Evolutionary conservation across 176 grass and related monocot species (phyloP).

Genomic region (Leersia perrieri): DNA sequence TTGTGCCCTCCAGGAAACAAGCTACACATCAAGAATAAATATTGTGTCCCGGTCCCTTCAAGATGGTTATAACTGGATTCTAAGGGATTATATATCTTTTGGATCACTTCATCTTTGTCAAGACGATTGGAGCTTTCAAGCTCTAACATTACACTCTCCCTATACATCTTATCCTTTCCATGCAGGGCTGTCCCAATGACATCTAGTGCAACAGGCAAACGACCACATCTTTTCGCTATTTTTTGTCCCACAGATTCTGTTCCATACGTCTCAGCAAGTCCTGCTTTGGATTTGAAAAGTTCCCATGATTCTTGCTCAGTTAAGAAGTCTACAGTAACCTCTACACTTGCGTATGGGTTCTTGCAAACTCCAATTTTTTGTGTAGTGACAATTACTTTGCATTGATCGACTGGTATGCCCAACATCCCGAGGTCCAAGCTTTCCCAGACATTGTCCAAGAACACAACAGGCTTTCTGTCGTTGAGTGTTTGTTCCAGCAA

Average conservation of each 20-base stretch:
- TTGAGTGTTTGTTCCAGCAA: slow-evolving; percentile 4
- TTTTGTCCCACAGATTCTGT: slow-evolving; percentile 20
- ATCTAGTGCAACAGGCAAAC: slow-evolving; percentile 31
- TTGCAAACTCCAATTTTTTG: slow-evolving; percentile 25
- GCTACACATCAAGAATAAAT: slow-evolving; percentile 26
- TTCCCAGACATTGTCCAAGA: slow-evolving; percentile 36
- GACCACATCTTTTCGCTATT: slow-evolving; percentile 17
- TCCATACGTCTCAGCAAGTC: neutral
- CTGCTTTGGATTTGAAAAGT: slow-evolving; percentile 31
- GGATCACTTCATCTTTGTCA: slow-evolving; percentile 1
- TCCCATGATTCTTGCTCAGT: slow-evolving; percentile 32
- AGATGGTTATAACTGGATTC: slow-evolving; percentile 38
- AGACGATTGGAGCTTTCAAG: slow-evolving; percentile 6
- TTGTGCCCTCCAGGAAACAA: slow-evolving; percentile 28
- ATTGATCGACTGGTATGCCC: slow-evolving; percentile 26
- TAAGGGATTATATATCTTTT: slow-evolving; percentile 13
- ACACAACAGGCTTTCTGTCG: slow-evolving; percentile 5
- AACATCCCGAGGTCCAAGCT: slow-evolving; percentile 14
- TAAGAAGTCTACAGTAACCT: slow-evolving; percentile 13
- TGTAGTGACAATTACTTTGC: slow-evolving; percentile 34
- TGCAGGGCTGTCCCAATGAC: slow-evolving; percentile 14
- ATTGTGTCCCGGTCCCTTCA: neutral
- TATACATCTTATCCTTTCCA: neutral
- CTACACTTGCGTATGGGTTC: slow-evolving; percentile 3
- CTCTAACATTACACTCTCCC: slow-evolving; percentile 1